Evolutionary conservation across 768 basidiomycete genomes (phyloP).

Genomic region (Chlorophyllum brunneum): DNA sequence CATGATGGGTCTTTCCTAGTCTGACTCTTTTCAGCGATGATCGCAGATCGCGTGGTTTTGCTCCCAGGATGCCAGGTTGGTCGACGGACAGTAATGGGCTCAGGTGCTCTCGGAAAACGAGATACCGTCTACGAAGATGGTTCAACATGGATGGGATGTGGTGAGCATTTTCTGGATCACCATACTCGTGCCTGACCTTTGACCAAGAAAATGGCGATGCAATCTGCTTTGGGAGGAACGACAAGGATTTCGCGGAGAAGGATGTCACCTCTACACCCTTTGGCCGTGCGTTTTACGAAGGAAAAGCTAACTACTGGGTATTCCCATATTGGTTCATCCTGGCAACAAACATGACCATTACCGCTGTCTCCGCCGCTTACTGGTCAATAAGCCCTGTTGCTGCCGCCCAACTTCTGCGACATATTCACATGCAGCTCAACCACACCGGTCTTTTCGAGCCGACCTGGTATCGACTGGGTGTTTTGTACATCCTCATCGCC

Average conservation of each 20-base stretch:
- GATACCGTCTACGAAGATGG: constrained; percentile 36
- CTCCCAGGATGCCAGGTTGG: constrained; percentile 39
- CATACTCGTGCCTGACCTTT: neutral
- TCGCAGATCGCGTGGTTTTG: constrained; percentile 46
- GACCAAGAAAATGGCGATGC: constrained; percentile 35
- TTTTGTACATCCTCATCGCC: constrained; percentile 37
- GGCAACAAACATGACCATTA: constrained; percentile 33
- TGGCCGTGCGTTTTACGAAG: constrained; percentile 38
- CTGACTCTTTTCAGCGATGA: constrained; percentile 33
- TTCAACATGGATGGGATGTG: constrained; percentile 45
- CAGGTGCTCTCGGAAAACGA: constrained; percentile 43
- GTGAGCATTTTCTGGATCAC: constrained; percentile 19
- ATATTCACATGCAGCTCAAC: constrained; percentile 27
- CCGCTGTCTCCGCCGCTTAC: constrained; percentile 32
- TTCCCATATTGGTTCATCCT: constrained; percentile 35
- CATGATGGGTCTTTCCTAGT: neutral
- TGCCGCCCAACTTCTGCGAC: constrained; percentile 34
- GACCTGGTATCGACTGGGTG: constrained; percentile 35
- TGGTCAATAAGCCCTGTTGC: constrained; percentile 38
- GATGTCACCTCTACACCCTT: constrained; percentile 37
- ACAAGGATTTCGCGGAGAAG: constrained; percentile 18
- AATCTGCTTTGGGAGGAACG: constrained; percentile 28
- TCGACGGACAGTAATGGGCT: constrained; percentile 39
- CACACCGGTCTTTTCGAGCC: constrained; percentile 29
- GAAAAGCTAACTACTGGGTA: constrained; percentile 36